A percentile compares a stretch with the other conserved stretches of the same genome.
These are phyloP conservation scores for Neofusicoccum laricinum DNA, from an alignment of 2,329 filamentous ascomycete species.

Conservation along the genomic window DNA sequence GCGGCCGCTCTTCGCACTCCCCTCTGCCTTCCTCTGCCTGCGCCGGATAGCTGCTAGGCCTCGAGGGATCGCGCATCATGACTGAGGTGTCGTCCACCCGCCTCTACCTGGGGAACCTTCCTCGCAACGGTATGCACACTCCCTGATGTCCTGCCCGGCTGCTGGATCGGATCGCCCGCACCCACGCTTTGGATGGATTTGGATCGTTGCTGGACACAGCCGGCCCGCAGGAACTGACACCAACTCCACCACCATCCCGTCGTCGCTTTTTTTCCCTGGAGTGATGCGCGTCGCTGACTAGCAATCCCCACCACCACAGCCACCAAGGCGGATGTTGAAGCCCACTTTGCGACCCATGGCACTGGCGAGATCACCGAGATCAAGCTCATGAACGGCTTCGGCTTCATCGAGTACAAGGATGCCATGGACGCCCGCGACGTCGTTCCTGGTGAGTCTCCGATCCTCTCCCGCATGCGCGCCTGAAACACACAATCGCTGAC, in stretches of 20 bases:
- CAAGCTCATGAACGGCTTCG: slow-evolving; percentile 99
- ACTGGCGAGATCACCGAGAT: slow-evolving; percentile 98
- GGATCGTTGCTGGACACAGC: slow-evolving; percentile 18
- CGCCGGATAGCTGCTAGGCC: slow-evolving; percentile 2
- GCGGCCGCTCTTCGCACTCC: not conserved
- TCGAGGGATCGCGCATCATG: slow-evolving; percentile 50
- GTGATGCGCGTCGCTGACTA: slow-evolving; percentile 43
- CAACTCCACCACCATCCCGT: slow-evolving; percentile 1
- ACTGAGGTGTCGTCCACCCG: slow-evolving; percentile 90
- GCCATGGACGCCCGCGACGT: slow-evolving; percentile 97
- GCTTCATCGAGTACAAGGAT: slow-evolving; percentile 99
- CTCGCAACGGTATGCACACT: slow-evolving; percentile 76
- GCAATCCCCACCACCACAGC: slow-evolving; percentile 55
- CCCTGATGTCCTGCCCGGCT: slow-evolving; percentile 14
- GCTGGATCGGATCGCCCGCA: slow-evolving; percentile 13
- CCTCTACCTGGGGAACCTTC: slow-evolving; percentile 96
- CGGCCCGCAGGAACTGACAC: slow-evolving; percentile 5
- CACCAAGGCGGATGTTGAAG: slow-evolving; percentile 95
- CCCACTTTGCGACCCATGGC: slow-evolving; percentile 92
- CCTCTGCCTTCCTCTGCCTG: not conserved
- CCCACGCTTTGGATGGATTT: slow-evolving; percentile 17
- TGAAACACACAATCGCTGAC: slow-evolving; percentile 25
- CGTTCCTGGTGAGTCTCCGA: slow-evolving; percentile 74
- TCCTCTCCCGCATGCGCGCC: slow-evolving; percentile 17
- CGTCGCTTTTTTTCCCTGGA: slow-evolving; percentile 17